Conservation (phyloP, 306 rosid genomes). For the Gastrolobium villosum region DNA sequence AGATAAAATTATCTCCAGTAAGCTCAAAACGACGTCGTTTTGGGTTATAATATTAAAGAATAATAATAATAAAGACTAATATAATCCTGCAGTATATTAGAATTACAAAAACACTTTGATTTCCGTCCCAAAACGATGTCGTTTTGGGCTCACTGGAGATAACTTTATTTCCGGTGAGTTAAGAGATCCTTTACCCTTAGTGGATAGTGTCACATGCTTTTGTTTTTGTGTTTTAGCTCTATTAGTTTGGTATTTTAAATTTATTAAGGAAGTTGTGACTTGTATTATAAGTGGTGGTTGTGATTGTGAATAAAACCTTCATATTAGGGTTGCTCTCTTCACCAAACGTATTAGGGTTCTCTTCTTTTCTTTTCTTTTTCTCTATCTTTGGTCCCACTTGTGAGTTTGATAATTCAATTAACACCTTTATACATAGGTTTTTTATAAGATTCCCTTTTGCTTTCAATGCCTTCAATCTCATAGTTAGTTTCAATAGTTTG, state of each 20-base stretch:
- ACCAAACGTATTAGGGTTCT: slow-evolving; percentile 55
- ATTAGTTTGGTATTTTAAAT: slow-evolving; percentile 45
- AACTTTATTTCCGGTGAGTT: too few species aligned
- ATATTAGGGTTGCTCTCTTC: slow-evolving; percentile 46
- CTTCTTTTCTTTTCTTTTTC: slow-evolving; percentile 40
- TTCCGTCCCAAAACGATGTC: too few species aligned
- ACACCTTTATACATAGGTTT: background rate
- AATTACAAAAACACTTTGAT: too few species aligned
- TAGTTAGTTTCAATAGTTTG: slow-evolving; percentile 11
- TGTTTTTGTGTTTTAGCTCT: slow-evolving; percentile 53
- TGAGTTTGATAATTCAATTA: slow-evolving; percentile 42
- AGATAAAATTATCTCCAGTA: too few species aligned
- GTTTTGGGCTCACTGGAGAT: too few species aligned
- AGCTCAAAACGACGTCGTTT: too few species aligned
- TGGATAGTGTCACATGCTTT: slow-evolving; percentile 66
- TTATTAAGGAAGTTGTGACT: slow-evolving; percentile 55
- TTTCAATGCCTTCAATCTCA: slow-evolving; percentile 37
- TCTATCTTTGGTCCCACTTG: slow-evolving; percentile 40
- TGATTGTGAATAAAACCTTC: slow-evolving; percentile 47
- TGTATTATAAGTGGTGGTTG: slow-evolving; percentile 57
- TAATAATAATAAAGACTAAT: too few species aligned
- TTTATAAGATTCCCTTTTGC: slow-evolving; percentile 34
- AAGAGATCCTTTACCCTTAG: too few species aligned
- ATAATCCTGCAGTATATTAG: too few species aligned
- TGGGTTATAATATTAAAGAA: too few species aligned